Conservation (phyloP, 257 asterid genomes). For the Solanum clarkiae region DNA sequence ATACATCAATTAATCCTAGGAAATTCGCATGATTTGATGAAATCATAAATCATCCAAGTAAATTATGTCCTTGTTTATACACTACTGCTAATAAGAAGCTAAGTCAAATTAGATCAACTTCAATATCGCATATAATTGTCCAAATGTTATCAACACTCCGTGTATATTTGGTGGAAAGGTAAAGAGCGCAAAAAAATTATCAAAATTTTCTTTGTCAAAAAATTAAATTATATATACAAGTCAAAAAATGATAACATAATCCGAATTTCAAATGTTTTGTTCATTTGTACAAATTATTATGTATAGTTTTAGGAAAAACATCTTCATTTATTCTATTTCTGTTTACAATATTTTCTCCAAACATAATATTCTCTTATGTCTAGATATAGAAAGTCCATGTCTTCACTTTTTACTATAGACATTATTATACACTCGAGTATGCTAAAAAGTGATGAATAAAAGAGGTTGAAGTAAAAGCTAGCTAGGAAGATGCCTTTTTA, state of each 20-base stretch:
- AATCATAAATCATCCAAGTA: background rate
- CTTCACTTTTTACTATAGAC: background rate
- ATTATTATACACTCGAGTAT: background rate
- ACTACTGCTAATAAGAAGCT: no score
- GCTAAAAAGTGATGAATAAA: background rate
- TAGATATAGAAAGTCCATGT: background rate
- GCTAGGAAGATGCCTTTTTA: background rate
- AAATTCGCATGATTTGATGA: no score
- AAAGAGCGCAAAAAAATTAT: background rate
- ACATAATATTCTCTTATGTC: background rate
- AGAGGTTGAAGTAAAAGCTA: background rate
- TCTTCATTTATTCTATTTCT: background rate
- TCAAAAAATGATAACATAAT: background rate
- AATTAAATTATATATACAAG: background rate
- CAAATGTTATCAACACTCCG: background rate
- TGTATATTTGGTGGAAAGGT: background rate
- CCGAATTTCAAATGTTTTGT: background rate
- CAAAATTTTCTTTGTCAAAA: background rate
- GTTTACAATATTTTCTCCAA: background rate
- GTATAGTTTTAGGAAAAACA: background rate
- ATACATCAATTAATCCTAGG: background rate
- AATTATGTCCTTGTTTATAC: no score
- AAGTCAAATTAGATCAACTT: background rate
- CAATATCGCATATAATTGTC: background rate
- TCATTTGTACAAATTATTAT: no score